phyloP scores from a whole-genome alignment of 83 land plant species.

The Isoetes engelmannii region DNA sequence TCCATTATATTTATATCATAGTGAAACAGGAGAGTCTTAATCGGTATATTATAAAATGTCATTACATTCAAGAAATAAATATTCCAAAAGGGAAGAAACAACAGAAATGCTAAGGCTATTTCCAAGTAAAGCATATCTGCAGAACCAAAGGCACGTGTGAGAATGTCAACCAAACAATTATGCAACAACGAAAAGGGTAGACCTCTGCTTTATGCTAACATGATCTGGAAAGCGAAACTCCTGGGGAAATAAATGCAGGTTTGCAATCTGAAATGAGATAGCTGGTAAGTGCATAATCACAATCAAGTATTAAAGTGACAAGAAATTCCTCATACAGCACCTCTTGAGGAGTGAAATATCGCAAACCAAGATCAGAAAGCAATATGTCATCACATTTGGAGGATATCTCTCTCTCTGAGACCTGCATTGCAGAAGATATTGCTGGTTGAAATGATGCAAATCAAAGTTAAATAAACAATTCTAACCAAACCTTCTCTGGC shows the following conservation, averaged over 20 bases:
- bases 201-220: conserved; percentile 73
- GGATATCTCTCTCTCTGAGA: too few species aligned
- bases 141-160: conserved; percentile 1
- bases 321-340: conserved; percentile 26
- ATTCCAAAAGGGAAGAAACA: conserved; percentile 58
- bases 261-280: conserved; percentile 57
- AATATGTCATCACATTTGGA: not conserved
- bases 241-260: conserved; percentile 80
- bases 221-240: conserved; percentile 62
- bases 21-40: too few species aligned
- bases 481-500: conserved; percentile 12
- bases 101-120: conserved; percentile 83
- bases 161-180: conserved; percentile 10
- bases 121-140: conserved; percentile 88
- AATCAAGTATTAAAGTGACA: not conserved
- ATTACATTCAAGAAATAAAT: conserved; percentile 47
- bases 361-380: conserved; percentile 45
- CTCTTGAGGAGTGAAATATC: conserved; percentile 95
- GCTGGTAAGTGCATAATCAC: not conserved
- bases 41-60: too few species aligned
- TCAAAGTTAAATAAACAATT: not conserved
- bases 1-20: too few species aligned
- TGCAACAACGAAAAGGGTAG: not conserved
- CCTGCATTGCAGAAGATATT: too few species aligned
- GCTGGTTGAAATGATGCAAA: too few species aligned